Percentiles rank a stretch among this genome's conserved stretches.
Conservation (phyloP, 2,329 filamentous ascomycete genomes). For the Fusarium circinatum region DNA sequence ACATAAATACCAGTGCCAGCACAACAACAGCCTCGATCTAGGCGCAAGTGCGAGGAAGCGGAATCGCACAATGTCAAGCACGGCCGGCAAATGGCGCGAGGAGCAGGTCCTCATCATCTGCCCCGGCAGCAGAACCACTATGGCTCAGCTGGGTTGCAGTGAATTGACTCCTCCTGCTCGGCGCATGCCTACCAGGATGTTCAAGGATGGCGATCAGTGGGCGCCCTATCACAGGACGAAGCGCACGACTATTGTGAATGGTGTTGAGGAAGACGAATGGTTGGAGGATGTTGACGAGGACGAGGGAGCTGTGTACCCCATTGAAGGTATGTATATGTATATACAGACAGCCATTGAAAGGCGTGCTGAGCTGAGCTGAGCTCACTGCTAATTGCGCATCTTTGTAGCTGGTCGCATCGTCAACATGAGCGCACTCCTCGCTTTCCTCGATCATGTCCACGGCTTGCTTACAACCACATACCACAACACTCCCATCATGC, state of each 20-base stretch:
- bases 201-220: slow-evolving; percentile 82
- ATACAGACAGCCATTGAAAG: slow-evolving; percentile 49
- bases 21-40: neutral
- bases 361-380: no score
- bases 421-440: slow-evolving; percentile 93
- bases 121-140: slow-evolving; percentile 87
- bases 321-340: slow-evolving; percentile 69
- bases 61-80: slow-evolving; percentile 61
- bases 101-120: slow-evolving; percentile 77
- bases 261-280: slow-evolving; percentile 71
- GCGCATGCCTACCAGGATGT: slow-evolving; percentile 94
- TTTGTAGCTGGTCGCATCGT: slow-evolving; percentile 78
- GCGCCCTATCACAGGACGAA: slow-evolving; percentile 80
- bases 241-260: slow-evolving; percentile 64
- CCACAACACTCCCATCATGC: slow-evolving; percentile 94
- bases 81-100: slow-evolving; percentile 70
- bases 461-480: slow-evolving; percentile 89
- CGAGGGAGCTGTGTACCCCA: slow-evolving; percentile 90
- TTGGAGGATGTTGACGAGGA: slow-evolving; percentile 90
- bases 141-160: slow-evolving; percentile 88
- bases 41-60: slow-evolving; percentile 7
- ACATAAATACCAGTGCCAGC: neutral
- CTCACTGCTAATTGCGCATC: slow-evolving; percentile 30
- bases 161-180: slow-evolving; percentile 92
- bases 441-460: slow-evolving; percentile 92